phyloP scores from a whole-genome alignment of 225 moss, liverwort and hornwort species.

The Lunularia cruciata region DNA sequence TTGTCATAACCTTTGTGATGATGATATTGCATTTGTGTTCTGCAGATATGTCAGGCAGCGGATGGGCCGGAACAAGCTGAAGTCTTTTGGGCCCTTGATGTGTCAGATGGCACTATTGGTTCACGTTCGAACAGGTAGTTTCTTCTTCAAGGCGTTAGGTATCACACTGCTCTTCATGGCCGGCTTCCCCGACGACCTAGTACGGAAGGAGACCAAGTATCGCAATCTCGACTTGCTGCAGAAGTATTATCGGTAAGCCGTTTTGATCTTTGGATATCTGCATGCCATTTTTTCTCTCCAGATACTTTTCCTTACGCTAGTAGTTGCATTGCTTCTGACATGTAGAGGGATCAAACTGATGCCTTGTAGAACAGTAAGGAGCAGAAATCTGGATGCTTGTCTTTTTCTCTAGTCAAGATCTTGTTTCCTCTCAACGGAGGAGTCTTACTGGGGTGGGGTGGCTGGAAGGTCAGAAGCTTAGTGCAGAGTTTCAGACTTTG shows the following conservation, averaged over 20 bases:
- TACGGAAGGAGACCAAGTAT: conserved; percentile 86
- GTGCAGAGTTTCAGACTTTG: too few relatives aligned
- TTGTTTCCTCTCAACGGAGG: conserved; percentile 7
- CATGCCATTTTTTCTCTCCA: neutral
- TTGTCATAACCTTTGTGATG: too few relatives aligned
- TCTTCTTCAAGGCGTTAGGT: conserved; percentile 87
- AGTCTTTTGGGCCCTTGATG: conserved; percentile 93
- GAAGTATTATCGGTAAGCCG: conserved; percentile 68
- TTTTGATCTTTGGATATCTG: neutral
- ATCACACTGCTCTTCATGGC: conserved; percentile 94
- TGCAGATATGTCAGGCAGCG: conserved; percentile 92
- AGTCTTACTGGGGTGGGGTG: too few relatives aligned
- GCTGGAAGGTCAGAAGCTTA: too few relatives aligned
- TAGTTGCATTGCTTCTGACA: neutral
- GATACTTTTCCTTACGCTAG: too few relatives aligned
- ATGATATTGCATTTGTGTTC: too few relatives aligned
- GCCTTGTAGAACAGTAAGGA: too few relatives aligned
- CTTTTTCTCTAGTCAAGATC: neutral
- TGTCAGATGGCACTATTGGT: conserved; percentile 92
- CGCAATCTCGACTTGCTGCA: conserved; percentile 78
- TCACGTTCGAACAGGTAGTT: conserved; percentile 83
- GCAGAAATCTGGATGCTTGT: too few relatives aligned
- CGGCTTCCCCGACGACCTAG: conserved; percentile 85
- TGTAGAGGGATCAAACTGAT: too few relatives aligned
- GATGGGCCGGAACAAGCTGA: conserved; percentile 91